These are phyloP conservation scores for Blastobotrys buckinghamii DNA, from an alignment of 1,139 yeast genomes.

Conservation along the genomic window DNA sequence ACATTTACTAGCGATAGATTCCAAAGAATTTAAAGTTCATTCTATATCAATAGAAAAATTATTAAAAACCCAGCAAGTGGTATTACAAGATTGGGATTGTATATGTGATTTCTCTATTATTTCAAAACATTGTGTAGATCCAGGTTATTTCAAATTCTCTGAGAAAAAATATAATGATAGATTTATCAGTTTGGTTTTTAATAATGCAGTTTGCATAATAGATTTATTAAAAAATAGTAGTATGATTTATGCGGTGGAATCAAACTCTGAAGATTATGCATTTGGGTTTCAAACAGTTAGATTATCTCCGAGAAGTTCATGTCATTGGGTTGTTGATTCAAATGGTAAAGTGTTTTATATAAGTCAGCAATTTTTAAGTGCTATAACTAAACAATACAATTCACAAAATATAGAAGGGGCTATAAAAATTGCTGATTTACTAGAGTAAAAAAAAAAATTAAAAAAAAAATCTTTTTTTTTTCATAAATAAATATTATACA, in stretches of 20 bases:
- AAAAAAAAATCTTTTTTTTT: not conserved
- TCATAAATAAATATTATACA: not conserved
- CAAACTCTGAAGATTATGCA: not conserved
- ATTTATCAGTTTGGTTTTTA: not conserved
- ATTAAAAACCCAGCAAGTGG: not conserved
- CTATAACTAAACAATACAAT: not conserved
- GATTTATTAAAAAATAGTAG: not conserved
- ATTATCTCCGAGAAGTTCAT: slow-evolving; percentile 2
- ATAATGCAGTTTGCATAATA: not conserved
- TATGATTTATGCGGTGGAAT: not conserved
- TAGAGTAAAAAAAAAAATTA: no score
- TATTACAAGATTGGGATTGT: not conserved
- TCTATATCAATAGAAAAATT: not conserved
- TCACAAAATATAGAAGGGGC: not conserved
- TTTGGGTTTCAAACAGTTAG: slow-evolving; percentile 6
- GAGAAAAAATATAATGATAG: slow-evolving; percentile 2
- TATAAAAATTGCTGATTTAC: not conserved
- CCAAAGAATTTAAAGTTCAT: not conserved
- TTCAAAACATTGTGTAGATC: not conserved
- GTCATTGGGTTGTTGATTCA: slow-evolving; percentile 3
- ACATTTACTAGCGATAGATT: slow-evolving; percentile 3
- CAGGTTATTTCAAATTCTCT: not conserved
- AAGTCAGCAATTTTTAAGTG: not conserved
- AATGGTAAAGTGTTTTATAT: slow-evolving; percentile 2
- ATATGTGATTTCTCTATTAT: slow-evolving; percentile 1